phyloP scores from a whole-genome alignment of 768 basidiomycete genomes.

The Chiua virens region DNA sequence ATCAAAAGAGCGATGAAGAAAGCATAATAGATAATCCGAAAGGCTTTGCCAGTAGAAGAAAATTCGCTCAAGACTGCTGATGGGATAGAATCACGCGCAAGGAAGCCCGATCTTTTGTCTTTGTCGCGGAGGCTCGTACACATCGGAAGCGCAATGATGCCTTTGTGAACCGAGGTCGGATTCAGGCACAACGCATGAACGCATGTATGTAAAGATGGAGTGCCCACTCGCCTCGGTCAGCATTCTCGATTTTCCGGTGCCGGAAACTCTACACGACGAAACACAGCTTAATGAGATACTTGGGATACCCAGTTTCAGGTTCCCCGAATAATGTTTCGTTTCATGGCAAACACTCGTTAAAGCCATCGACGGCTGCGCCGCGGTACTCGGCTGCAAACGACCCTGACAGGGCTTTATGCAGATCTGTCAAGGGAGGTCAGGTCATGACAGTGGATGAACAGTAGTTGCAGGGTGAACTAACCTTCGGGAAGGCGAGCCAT shows the following conservation, averaged over 20 bases:
- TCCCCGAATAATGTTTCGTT: slow-evolving; percentile 6
- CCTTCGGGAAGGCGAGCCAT: neutral
- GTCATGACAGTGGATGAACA: neutral
- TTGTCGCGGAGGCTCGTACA: slow-evolving; percentile 13
- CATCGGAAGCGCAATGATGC: slow-evolving; percentile 13
- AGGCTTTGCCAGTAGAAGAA: neutral
- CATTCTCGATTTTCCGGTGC: too few relatives aligned
- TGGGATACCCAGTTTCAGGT: neutral
- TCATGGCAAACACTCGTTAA: slow-evolving; percentile 16
- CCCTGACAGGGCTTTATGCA: neutral
- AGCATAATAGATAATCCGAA: neutral
- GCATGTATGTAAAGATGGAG: too few relatives aligned
- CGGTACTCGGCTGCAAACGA: neutral
- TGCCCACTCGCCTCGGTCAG: too few relatives aligned
- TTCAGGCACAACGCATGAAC: neutral
- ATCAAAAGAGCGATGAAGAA: too few relatives aligned
- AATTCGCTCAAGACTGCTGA: too few relatives aligned
- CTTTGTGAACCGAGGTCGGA: slow-evolving; percentile 2
- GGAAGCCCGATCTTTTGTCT: too few relatives aligned
- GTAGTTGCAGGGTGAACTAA: neutral
- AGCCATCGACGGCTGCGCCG: slow-evolving; percentile 4
- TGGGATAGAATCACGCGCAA: too few relatives aligned
- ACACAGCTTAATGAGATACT: too few relatives aligned
- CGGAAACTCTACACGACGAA: too few relatives aligned
- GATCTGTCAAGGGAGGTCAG: too few relatives aligned